Conservation (phyloP, 768 basidiomycete species). For the Mycena latifolia region DNA sequence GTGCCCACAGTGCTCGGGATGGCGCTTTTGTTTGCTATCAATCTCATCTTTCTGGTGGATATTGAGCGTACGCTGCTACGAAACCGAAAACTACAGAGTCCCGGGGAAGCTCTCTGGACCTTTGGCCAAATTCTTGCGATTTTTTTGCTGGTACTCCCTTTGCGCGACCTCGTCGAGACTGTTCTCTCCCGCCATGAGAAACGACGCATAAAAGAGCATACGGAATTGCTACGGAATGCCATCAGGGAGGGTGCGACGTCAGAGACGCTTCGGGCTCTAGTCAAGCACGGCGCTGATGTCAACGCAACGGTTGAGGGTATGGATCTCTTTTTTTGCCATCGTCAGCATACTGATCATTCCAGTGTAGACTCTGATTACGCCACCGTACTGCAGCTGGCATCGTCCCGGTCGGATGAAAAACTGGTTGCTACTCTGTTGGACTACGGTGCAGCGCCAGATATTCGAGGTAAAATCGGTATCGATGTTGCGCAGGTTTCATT, state of each 20-base stretch:
- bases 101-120: conserved; percentile 17
- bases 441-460: neutral
- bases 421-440: neutral
- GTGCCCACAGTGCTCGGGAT: conserved; percentile 16
- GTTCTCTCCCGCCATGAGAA: neutral
- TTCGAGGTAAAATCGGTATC: no score
- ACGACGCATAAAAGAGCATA: neutral
- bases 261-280: neutral
- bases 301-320: conserved; percentile 1
- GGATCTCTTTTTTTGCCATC: neutral
- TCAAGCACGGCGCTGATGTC: conserved; percentile 14
- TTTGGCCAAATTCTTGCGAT: conserved; percentile 30
- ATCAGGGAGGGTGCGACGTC: neutral
- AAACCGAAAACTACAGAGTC: neutral
- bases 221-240: neutral
- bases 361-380: neutral
- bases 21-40: conserved; percentile 18
- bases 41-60: conserved; percentile 19
- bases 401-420: neutral
- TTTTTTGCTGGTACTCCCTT: conserved; percentile 16
- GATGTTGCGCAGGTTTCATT: no score
- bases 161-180: conserved; percentile 20
- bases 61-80: conserved; percentile 24
- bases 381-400: conserved; percentile 9
- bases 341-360: neutral